Base-by-base conservation (phyloP, 768 basidiomycete species). In the Agrocybe pediades region DNA sequence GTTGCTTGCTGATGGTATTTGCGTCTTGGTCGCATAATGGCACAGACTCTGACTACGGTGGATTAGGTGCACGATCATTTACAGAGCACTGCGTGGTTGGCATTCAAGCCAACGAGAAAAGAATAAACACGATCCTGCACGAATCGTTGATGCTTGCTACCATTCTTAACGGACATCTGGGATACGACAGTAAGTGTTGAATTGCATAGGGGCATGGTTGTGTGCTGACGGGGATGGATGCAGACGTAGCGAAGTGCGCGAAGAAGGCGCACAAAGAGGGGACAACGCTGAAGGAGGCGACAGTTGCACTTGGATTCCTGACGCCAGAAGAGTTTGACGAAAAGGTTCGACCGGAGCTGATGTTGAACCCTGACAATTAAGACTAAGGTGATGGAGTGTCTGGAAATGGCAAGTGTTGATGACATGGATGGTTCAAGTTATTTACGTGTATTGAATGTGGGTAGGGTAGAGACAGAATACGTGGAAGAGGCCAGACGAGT, bases 251-350 rank as follows among this genome's bases (percentile, higher is more conserved):
- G 46, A 95, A 92, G 74, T 93, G 91, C 65, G 97, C 97, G 24
- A 99, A 99, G 83, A 98, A 98, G 72, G 97, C 97, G n/a, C 97
- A 98, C 80, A 93, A 90, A 71, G 95, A 99, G 73, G 97, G 97
- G 23, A 91, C 87, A 45, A 98, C 97, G 55, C 68, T 98, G 70
- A 98, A 96, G 78, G 90, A 94, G 74, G 94, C 97, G 39, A 94
- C 95, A 9, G 87, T 98, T 42, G 71, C 85, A 17, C 82, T 98
- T 29, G 93, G 92, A 45, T 87, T 91, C 71, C 70, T 98, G 63
- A 89, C 89, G 1, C 77, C 85, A 0, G 92, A 96, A 67, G 93
- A 95, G 70, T 99, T 98, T 72, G 95, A 98, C 72, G 78, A 83
- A 68, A 93, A 94, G 76, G 97, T 95, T 56, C 84, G 90, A 53